Conservation (phyloP, 768 basidiomycete genomes). For the Trametes cinnabarina region DNA sequence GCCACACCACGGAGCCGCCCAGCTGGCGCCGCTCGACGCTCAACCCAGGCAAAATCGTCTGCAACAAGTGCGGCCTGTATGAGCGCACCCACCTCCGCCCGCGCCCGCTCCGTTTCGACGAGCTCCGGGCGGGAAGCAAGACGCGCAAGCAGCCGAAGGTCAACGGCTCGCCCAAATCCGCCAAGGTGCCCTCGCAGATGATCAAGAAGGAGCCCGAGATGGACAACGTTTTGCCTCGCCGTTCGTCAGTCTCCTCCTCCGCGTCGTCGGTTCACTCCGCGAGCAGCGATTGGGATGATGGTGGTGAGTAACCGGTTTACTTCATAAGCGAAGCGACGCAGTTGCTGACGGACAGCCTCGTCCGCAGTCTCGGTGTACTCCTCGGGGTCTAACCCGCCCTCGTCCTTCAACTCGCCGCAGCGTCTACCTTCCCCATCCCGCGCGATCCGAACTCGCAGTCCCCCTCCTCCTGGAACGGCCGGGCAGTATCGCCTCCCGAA, state of each 20-base stretch:
- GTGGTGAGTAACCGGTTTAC: conserved; percentile 43
- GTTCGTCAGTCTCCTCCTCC: conserved; percentile 66
- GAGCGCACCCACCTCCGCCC: conserved; percentile 86
- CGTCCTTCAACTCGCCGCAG: conserved; percentile 64
- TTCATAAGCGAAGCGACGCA: not conserved
- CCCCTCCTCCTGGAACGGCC: conserved; percentile 43
- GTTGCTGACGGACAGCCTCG: conserved; percentile 11
- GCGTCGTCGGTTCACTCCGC: conserved; percentile 52
- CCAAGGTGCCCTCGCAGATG: conserved; percentile 33
- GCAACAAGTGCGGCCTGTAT: conserved; percentile 91
- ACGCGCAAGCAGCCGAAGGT: conserved; percentile 56
- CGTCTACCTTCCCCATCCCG: conserved; percentile 59
- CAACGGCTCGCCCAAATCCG: conserved; percentile 28
- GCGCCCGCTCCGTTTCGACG: conserved; percentile 82
- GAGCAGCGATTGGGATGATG: conserved; percentile 83
- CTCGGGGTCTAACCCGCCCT: conserved; percentile 57
- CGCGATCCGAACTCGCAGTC: conserved; percentile 42
- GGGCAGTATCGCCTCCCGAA: conserved; percentile 72
- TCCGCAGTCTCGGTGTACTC: conserved; percentile 43
- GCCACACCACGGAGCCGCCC: conserved; percentile 88
- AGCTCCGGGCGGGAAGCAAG: conserved; percentile 84
- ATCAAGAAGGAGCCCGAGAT: conserved; percentile 63
- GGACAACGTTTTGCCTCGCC: conserved; percentile 42
- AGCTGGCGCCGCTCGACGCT: conserved; percentile 86
- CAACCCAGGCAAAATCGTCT: conserved; percentile 89